Evolutionary conservation across 1,284 basidiomycete genomes (phyloP).

Genomic region (Pseudozyma flocculosa): DNA sequence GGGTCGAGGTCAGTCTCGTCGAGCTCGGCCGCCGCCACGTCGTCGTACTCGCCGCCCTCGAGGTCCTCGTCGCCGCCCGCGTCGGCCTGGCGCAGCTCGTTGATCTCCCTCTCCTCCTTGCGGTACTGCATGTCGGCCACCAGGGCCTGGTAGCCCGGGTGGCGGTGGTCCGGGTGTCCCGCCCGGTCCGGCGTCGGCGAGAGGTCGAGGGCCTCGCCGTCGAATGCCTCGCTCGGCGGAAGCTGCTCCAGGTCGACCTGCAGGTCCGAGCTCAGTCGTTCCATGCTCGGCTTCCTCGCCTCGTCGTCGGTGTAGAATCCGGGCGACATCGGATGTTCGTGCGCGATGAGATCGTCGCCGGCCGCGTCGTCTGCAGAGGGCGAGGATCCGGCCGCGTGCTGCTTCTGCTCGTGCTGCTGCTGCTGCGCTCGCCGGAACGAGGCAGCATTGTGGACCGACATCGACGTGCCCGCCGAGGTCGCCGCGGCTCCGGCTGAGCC

Average conservation of each 20-base stretch:
- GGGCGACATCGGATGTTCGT: no score
- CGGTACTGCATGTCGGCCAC: constrained; percentile 46
- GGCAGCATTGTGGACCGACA: not conserved
- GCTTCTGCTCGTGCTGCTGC: not conserved
- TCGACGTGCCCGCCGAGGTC: not conserved
- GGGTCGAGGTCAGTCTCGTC: no score
- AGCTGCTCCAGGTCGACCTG: not conserved
- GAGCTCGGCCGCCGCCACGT: no score
- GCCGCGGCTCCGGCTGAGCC: not conserved
- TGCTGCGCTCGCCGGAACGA: not conserved
- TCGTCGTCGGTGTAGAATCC: constrained; percentile 1
- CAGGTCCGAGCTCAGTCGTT: not conserved
- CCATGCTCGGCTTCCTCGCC: not conserved
- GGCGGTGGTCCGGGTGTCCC: constrained; percentile 33
- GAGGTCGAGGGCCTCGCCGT: not conserved
- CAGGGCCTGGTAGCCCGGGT: constrained; percentile 38
- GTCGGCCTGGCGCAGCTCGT: no score
- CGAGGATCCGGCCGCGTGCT: not conserved
- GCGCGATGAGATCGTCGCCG: no score
- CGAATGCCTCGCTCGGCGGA: not conserved
- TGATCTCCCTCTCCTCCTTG: constrained; percentile 31
- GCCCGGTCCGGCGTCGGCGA: not conserved
- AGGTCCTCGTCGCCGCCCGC: no score
- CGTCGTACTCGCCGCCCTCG: no score
- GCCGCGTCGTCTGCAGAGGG: no score